Conservation (phyloP, 1,139 yeast species). For the Saccharomyces hybrid region DNA sequence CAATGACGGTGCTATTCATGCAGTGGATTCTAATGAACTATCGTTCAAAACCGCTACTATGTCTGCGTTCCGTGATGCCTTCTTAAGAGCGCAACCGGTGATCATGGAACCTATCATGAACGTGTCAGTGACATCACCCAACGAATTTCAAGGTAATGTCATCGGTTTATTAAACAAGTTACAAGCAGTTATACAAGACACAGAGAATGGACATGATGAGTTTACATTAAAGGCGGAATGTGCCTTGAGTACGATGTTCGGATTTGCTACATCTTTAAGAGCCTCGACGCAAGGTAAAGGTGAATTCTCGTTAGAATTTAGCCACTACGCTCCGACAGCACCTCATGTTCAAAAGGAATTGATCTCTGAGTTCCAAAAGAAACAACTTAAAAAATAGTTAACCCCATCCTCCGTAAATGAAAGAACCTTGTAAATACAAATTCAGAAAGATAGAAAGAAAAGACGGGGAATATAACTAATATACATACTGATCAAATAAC, state of each 20-base stretch:
- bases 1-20: constrained; percentile 95
- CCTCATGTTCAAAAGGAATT: constrained; percentile 87
- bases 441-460: not conserved
- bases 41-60: constrained; percentile 90
- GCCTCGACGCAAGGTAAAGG: constrained; percentile 99
- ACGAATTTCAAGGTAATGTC: constrained; percentile 90
- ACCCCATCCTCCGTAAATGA: not conserved
- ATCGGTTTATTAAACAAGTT: constrained; percentile 88
- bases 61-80: constrained; percentile 89
- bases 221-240: constrained; percentile 92
- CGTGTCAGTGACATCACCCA: constrained; percentile 88
- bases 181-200: constrained; percentile 87
- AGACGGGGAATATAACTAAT: not conserved
- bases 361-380: constrained; percentile 74
- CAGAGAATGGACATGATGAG: constrained; percentile 91
- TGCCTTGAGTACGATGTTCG: constrained; percentile 90
- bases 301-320: constrained; percentile 91
- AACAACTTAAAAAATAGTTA: constrained; percentile 30
- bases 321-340: constrained; percentile 83
- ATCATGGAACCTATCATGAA: constrained; percentile 95
- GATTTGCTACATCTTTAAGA: constrained; percentile 90
- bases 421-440: constrained; percentile 7
- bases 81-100: constrained; percentile 75
- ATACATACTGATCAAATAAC: not conserved
- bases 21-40: constrained; percentile 93